Base-by-base conservation (phyloP, 2,329 filamentous ascomycete species). In the Colletotrichum destructivum region DNA sequence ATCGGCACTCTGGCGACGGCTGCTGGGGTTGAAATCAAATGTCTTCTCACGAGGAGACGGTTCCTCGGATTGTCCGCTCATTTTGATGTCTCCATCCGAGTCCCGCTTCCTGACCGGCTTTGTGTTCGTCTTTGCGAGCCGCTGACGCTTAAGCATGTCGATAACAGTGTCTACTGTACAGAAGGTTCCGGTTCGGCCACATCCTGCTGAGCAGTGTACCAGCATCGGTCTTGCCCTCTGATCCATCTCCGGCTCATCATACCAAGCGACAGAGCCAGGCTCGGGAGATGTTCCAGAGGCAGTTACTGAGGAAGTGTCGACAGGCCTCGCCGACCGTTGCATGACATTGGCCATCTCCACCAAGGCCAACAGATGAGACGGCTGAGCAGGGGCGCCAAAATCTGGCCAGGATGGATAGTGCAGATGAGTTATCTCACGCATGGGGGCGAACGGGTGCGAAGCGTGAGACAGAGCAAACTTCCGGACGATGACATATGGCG, bases 321-420 rank as follows among this genome's bases (percentile, higher is more conserved):
- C 81, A 21, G 83, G 89, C 71, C 80, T 85, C 76, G 83, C 88
- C 68, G 82, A 89, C 75, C 81, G 92, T 84, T 87, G 93, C 88
- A 91, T 94, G 44, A 89, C 86, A 77, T 94, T 96, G 76, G 93
- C 94, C 63, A 98, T 89, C 81, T 98, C 95, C n/a, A 98, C 93
- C 18, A 99, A 84, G 2, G 92, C 93, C 18, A 99, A 87, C 2
- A 99, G 87, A 77, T 98, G 95, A 6, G 91, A 90, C 1, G 96
- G 95, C 77, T 97, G 93, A 0, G 96, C 95, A 0, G 96, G 96
- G 0, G 95, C 93, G 23, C 96, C 96, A 81, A 98, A 98, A 78
- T 99, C 96, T 0, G 96, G 96, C 96, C 96, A 99, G n/a, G 93
- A 92, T 0, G 94, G 91, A 80, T 98, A 98, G 79, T 98, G 95